Base-by-base conservation (phyloP, 805 yeast species). In the Cyberlindnera mycetangii region DNA sequence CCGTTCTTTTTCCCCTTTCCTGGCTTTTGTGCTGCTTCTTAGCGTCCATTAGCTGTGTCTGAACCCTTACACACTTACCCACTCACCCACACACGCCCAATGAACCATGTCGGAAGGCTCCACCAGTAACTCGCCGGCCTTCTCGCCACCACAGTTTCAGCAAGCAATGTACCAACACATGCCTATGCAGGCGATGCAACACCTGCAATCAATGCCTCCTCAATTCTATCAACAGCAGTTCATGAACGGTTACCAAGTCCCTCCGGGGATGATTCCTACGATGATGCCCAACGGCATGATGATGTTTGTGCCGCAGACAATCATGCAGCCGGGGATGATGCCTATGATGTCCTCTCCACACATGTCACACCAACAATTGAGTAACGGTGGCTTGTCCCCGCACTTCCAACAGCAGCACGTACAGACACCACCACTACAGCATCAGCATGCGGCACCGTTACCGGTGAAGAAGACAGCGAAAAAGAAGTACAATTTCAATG, bases 401-500 rank as follows among this genome's bases (percentile, higher is more conserved):
- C 47, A 27, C 5, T 38, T 31, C 11, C 47, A 39, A 22, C 25
- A 22, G 10, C 25, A 22, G 10, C 34, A n/a, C 15, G 32, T 18
- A 12, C 41, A 3, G 15, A 33, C 18, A 7, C 39, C 30, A 14
- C 43, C 35, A 18, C 43, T 15, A n/a, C 41, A 17, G 15, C 38
- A 12, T 8, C 33, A n/a, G n/a, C 45, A n/a, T 18, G 32, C 37
- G 3, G 27, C 37, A n/a, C 27, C 38, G n/a, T 10, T 22, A 17
- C 22, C 22, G 16, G 14, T 22, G 15, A 32, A 15, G 22, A 32
- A 17, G 20, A 25, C 34, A 33, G 6, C 47, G 28, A 37, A 19
- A 28, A 37, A 43, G 45, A 41, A 31, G 32, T 41, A 36, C 31
- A 31, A 41, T 20, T 25, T 27, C 6, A 42, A 24, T 7, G 41